Conservation (phyloP, 1,284 basidiomycete species). For the Filobasidium uniguttulatum region DNA sequence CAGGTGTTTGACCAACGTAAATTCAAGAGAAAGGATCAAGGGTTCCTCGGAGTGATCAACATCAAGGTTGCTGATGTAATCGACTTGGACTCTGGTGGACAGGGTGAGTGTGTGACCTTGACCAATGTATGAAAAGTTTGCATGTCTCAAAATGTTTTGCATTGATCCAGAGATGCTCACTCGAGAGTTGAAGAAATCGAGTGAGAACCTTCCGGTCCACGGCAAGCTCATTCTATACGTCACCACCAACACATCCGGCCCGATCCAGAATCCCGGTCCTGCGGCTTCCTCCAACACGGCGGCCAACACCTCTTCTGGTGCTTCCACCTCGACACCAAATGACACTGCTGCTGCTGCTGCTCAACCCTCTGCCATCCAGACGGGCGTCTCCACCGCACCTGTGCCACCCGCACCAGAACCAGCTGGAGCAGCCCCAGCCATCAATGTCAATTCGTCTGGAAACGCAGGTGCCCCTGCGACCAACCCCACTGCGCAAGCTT, state of each 20-base stretch:
- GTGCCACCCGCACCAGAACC: background rate
- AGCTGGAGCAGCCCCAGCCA: conserved; percentile 1
- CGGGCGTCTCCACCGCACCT: background rate
- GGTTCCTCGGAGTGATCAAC: conserved; percentile 87
- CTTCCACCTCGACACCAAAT: conserved; percentile 26
- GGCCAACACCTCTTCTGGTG: conserved; percentile 23
- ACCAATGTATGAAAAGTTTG: background rate
- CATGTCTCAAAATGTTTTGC: background rate
- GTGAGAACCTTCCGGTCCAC: conserved; percentile 71
- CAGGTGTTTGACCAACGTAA: conserved; percentile 96
- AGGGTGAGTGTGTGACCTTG: conserved; percentile 47
- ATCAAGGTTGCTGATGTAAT: conserved; percentile 77
- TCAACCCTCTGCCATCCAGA: background rate
- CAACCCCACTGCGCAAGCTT: conserved; percentile 36
- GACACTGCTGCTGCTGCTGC: conserved; percentile 1
- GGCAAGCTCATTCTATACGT: conserved; percentile 73
- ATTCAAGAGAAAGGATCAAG: conserved; percentile 89
- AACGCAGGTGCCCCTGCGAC: conserved; percentile 24
- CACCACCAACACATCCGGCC: conserved; percentile 62
- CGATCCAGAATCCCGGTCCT: conserved; percentile 58
- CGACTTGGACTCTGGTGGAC: conserved; percentile 74
- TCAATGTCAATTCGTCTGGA: conserved; percentile 16
- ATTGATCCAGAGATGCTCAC: conserved; percentile 54
- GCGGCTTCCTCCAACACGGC: conserved; percentile 15
- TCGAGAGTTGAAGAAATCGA: conserved; percentile 68